Base-by-base conservation (phyloP, 768 basidiomycete species). In the Dacryopinax spathularia region DNA sequence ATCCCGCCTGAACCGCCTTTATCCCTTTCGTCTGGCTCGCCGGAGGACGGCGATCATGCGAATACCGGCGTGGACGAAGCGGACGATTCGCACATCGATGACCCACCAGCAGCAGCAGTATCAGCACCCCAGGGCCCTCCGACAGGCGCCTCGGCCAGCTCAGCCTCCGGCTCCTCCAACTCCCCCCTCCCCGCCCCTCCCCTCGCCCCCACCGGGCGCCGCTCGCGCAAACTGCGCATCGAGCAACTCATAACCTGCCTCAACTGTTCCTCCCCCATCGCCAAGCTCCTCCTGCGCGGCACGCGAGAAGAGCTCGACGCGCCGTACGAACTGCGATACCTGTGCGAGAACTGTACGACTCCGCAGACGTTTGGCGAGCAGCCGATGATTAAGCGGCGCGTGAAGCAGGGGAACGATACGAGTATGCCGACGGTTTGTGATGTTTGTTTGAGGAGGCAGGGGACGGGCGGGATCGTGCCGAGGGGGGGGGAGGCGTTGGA, bases 271-370 rank as follows among this genome's bases (percentile, higher is more conserved):
- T 35, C 33, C 6, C 62, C 33, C 16, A 63, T 63, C 34, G 63
- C 61, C 39, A 65, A 65, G 43, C 62, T 65, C 5, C 62, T 65
- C 20, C 34, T 65, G 25, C 64, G 64, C 9, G 64, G 64, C 33
- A 62, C 61, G n/a, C 31, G 61, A 34, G 64, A 65, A 43, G 64
- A 65, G 61, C 37, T 65, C 36, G 34, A 44, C 25, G 60, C 33
- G 12, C 48, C 48, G 5, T 65, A 62, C 36, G 61, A 65, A 18
- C 36, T 62, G 27, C 31, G 20, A 4, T 65, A 65, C 25, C 37
- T 62, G 39, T 65, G 64, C 33, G 37, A 41, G 60, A 37, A 37
- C 39, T 65, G 64, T 43, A 41, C 61, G 13, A 60, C 39, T 1
- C 61, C 39, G 12, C 61, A 29, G 2, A 43, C 60, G 36, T 41